phyloP scores from a whole-genome alignment of 176 grass and related monocot genomes.

The Typha latifolia region DNA sequence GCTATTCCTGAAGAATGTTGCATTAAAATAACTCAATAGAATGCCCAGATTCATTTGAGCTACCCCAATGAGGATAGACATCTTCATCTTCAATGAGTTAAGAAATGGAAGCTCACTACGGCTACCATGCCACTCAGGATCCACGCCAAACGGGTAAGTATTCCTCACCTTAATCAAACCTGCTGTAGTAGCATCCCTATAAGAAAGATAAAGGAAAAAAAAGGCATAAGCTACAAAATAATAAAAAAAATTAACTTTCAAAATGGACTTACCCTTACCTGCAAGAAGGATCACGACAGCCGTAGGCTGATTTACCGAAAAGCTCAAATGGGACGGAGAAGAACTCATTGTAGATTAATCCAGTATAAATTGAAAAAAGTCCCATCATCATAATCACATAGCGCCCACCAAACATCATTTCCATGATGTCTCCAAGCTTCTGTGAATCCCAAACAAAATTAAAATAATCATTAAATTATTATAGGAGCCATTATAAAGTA shows the following conservation, averaged over 20 bases:
- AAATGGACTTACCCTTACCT: constrained; percentile 33
- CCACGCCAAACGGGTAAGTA: constrained; percentile 84
- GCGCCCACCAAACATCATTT: constrained; percentile 94
- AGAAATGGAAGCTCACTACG: constrained; percentile 82
- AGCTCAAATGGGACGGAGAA: constrained; percentile 94
- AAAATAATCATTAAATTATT: too few relatives aligned
- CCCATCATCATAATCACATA: constrained; percentile 97
- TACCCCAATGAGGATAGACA: constrained; percentile 93
- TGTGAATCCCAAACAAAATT: constrained; percentile 18
- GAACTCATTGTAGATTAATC: constrained; percentile 98
- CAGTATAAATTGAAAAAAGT: constrained; percentile 90
- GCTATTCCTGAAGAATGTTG: constrained; percentile 60
- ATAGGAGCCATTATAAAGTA: too few relatives aligned
- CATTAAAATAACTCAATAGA: constrained; percentile 90
- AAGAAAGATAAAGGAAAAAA: constrained; percentile 17
- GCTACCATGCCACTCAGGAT: constrained; percentile 80
- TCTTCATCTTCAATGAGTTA: constrained; percentile 98
- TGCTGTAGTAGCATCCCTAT: constrained; percentile 56
- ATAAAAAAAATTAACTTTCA: not conserved
- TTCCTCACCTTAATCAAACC: constrained; percentile 64
- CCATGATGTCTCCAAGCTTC: constrained; percentile 94
- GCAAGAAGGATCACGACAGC: constrained; percentile 73
- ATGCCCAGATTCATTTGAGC: constrained; percentile 99
- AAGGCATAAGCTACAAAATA: constrained; percentile 5
- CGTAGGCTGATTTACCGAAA: constrained; percentile 86